Base-by-base conservation (phyloP, 305 asterid genomes). In the Fraxinus velutina region DNA sequence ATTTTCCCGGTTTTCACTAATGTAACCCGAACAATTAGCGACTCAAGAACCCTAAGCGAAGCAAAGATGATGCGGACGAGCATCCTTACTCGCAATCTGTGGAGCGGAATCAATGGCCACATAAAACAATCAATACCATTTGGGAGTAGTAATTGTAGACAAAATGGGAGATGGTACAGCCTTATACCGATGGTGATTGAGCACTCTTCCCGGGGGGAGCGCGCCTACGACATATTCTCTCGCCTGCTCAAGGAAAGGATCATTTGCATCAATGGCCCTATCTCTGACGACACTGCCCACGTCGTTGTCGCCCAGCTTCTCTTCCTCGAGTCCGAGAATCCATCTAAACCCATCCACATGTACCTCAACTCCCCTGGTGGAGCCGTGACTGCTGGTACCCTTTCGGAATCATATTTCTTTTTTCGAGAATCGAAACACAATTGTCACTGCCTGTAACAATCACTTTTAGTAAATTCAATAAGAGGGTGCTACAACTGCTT, bases 351-450 rank as follows among this genome's bases (percentile, higher is more conserved):
- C 60, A 92, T 95, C 80, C 88, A 95, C 81, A 92, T 95, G 97
- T 95, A 95, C 81, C 93, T 95, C 78, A 95, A 95, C 85, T 95
- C 99, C 34, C 99, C 98, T 1, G 97, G 98, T 13, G 99, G 99
- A 55, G 92, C 96, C 27, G 98, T 95, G 80, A 90, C 96, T 64
- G 99, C 97, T 1, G 99, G 99, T 91, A 86, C 36, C 42, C 79
- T 57, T 76, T 21, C 44, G 1, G 70, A 55, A 6, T 27, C 71
- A 9, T 64, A 4, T 19, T 34, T 57, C 6, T 30, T 27, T 1
- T 34, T 50, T 6, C 8, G 4, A 6, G 15, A 39, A 1, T 0
- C 7, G 34, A 64, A 64, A 24, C 72, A 24, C 5, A 21, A 7
- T 19, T 17, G 3, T 17, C 7, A 3, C 21, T 15, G 8, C 64